phyloP scores from a whole-genome alignment of 2,329 filamentous ascomycete species.

The Tolypocladium album region DNA sequence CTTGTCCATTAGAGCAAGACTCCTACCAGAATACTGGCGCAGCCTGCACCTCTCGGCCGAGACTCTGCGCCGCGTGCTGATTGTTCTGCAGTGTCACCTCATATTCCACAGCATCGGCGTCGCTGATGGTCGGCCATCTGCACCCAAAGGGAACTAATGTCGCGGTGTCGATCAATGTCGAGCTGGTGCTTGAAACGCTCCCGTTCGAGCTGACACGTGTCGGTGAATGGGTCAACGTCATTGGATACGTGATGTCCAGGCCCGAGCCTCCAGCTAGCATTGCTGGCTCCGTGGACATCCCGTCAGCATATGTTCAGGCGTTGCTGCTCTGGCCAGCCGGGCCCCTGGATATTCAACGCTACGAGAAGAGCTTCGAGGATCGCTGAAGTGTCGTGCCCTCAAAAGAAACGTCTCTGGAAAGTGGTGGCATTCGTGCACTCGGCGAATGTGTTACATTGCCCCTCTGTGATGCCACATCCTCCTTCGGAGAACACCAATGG shows the following conservation, averaged over 20 bases:
- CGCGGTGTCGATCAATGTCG: slow-evolving; percentile 56
- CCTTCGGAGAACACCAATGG: background rate
- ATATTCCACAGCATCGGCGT: slow-evolving; percentile 44
- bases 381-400: slow-evolving; percentile 5
- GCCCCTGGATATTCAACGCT: slow-evolving; percentile 58
- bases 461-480: too few species aligned
- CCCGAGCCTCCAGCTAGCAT: slow-evolving; percentile 4
- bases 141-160: slow-evolving; percentile 38
- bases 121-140: slow-evolving; percentile 57
- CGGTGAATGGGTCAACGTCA: slow-evolving; percentile 82
- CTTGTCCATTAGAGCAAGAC: background rate
- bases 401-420: background rate
- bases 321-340: slow-evolving; percentile 70
- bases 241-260: slow-evolving; percentile 59
- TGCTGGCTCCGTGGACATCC: background rate
- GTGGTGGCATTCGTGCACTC: background rate
- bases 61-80: slow-evolving; percentile 10
- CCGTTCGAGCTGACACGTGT: slow-evolving; percentile 52
- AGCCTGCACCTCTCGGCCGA: background rate
- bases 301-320: slow-evolving; percentile 51
- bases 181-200: slow-evolving; percentile 57
- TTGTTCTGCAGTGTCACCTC: slow-evolving; percentile 31
- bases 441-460: too few species aligned
- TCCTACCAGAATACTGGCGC: background rate
- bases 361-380: slow-evolving; percentile 49